Evolutionary conservation across 257 asterid species (phyloP), one percentile per base, ranked within the genome.

Genomic region (Gynochthodes officinalis): DNA sequence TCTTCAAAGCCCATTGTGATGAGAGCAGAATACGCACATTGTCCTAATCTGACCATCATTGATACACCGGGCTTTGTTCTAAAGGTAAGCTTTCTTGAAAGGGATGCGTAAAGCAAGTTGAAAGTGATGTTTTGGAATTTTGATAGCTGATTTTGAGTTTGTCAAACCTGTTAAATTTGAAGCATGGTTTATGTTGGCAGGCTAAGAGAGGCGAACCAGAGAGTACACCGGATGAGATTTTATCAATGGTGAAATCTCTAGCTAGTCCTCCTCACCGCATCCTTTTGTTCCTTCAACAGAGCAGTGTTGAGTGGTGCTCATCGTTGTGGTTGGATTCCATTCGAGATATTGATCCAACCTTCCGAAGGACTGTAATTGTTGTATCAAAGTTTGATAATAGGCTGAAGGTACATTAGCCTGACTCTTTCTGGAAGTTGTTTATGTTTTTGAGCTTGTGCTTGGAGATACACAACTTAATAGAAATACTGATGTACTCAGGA

Each of bases 291-390:
- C 99, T 95, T 84, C 99, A 95, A 79, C 99, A 95, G 79, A 92
- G 98, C 81, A 95, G 98, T 68, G 97, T 95, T 74, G 99, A 95
- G 67, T 95, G 99, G 99, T 95, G 98, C 83, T 95, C 99, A 5
- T 90, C 99, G 30, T 84, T 95, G 85, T 95, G 99, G 99, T 79
- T 92, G 89, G 99, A 95, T 71, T 73, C 97, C 14, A 82, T 95
- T 77, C 98, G 99, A 7, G 96, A 95, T 76, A 92, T 95, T 53
- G 99, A 95, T 84, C 98, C 99, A 63, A 71, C 87, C 28, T 92
- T 92, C 67, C 85, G 88, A 59, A 90, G 99, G 66, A 92, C 96
- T 18, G 61, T 95, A 43, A 86, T 95, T 60, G 99, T 92, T 75
- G 98, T 95, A 74, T 95, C 99, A 79, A 95, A 95, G 79, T 95